Evolutionary conservation across 225 moss, liverwort and hornwort genomes (phyloP).

Genomic region (Sphagnum contortum): DNA sequence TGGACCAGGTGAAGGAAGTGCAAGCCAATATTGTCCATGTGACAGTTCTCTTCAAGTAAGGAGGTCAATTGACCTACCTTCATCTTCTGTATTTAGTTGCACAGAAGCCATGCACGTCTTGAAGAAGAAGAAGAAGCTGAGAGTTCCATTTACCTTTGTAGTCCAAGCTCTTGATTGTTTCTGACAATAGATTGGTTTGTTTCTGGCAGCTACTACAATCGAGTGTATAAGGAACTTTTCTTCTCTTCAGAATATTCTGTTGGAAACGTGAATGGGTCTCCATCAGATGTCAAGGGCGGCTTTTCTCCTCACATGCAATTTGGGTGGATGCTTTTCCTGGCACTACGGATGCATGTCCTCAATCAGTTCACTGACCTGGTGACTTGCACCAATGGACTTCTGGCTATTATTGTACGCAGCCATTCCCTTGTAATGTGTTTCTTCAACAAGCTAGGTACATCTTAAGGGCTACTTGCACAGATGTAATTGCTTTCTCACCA

Average conservation of each 20-base stretch:
- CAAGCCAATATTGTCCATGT: constrained; percentile 92
- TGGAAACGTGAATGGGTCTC: constrained; percentile 41
- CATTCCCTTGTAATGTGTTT: too few relatives aligned
- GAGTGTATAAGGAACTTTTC: constrained; percentile 83
- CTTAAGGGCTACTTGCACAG: too few relatives aligned
- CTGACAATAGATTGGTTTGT: too few relatives aligned
- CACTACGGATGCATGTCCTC: constrained; percentile 73
- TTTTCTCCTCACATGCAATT: constrained; percentile 67
- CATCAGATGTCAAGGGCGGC: constrained; percentile 41
- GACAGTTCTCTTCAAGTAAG: constrained; percentile 84
- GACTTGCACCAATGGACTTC: constrained; percentile 90
- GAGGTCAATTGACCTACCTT: too few relatives aligned
- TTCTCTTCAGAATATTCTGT: constrained; percentile 49
- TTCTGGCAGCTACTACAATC: constrained; percentile 76
- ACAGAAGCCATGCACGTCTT: too few relatives aligned
- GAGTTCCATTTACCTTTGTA: too few relatives aligned
- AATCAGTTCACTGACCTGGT: constrained; percentile 81
- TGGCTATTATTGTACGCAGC: constrained; percentile 73
- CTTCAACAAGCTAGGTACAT: too few relatives aligned
- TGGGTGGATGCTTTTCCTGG: constrained; percentile 97
- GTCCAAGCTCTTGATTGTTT: too few relatives aligned
- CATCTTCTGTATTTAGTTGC: too few relatives aligned
- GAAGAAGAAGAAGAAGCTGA: too few relatives aligned
- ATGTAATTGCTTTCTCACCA: too few relatives aligned
- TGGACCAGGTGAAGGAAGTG: constrained; percentile 71